These are phyloP conservation scores for Kwoniella sp. DNA, from an alignment of 768 basidiomycete species.

Conservation along the genomic window DNA sequence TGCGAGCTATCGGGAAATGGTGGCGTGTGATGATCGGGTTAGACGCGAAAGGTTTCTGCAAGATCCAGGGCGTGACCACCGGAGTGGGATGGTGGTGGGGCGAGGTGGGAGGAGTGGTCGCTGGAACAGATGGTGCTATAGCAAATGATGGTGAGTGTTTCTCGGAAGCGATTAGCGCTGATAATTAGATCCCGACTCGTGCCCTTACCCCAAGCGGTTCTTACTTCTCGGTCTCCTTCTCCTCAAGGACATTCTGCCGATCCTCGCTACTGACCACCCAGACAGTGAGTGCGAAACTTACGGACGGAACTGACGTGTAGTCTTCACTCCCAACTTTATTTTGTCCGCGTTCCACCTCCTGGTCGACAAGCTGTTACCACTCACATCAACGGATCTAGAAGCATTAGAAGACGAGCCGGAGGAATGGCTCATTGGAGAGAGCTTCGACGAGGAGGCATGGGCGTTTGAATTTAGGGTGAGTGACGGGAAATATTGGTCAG, in stretches of 20 bases:
- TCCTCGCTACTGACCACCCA: conserved; percentile 45
- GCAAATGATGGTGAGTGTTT: conserved; percentile 47
- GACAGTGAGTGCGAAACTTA: conserved; percentile 38
- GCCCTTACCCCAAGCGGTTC: conserved; percentile 52
- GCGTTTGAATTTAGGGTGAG: conserved; percentile 86
- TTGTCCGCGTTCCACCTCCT: conserved; percentile 62
- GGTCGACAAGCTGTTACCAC: conserved; percentile 79
- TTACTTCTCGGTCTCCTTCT: conserved; percentile 52
- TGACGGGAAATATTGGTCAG: not conserved
- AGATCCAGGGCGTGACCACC: conserved; percentile 35
- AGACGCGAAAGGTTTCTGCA: conserved; percentile 52
- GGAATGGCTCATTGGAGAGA: conserved; percentile 89
- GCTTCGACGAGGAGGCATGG: conserved; percentile 88
- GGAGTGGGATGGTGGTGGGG: conserved; percentile 57
- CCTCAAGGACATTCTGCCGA: conserved; percentile 55
- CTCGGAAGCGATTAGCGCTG: conserved; percentile 3
- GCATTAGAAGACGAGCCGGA: conserved; percentile 87
- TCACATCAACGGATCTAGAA: conserved; percentile 78
- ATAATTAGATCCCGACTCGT: conserved; percentile 37
- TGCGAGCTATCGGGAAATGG: conserved; percentile 54
- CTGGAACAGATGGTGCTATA: conserved; percentile 43
- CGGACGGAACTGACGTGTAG: conserved; percentile 24
- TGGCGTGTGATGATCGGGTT: conserved; percentile 49
- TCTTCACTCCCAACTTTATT: conserved; percentile 52
- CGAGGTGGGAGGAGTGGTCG: conserved; percentile 49